These are phyloP conservation scores for Malassezia obtusa DNA, from an alignment of 1,284 basidiomycete species.

Conservation along the genomic window DNA sequence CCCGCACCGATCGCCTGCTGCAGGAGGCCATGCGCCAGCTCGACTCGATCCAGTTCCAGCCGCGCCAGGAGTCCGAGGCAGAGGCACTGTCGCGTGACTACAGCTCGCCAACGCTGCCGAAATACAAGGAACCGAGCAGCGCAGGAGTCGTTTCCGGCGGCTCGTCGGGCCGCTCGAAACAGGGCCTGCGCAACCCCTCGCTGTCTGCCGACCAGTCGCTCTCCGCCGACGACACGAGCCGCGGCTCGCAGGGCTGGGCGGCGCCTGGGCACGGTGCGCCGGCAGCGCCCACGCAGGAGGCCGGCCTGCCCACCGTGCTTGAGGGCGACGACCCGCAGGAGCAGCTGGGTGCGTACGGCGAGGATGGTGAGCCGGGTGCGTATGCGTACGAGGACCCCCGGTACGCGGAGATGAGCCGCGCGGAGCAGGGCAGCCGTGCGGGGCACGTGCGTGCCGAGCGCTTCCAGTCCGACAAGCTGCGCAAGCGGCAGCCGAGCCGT, in stretches of 20 bases:
- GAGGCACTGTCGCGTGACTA: constrained; percentile 1
- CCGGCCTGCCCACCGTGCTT: constrained; percentile 11
- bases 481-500: too few relatives aligned
- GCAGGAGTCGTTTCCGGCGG: too few relatives aligned
- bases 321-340: background rate
- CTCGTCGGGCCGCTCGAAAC: too few relatives aligned
- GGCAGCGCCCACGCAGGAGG: background rate
- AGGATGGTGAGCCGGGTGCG: background rate
- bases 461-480: too few relatives aligned
- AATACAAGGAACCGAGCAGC: background rate
- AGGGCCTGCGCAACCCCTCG: background rate
- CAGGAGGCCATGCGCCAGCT: constrained; percentile 17
- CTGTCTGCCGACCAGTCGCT: background rate
- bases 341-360: background rate
- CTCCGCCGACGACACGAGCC: constrained; percentile 3
- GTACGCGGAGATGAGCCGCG: background rate
- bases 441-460: too few relatives aligned
- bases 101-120: constrained; percentile 5
- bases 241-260: constrained; percentile 16
- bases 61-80: constrained; percentile 1
- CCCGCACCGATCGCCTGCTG: constrained; percentile 16
- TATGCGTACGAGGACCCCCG: background rate
- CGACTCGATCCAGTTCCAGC: constrained; percentile 15
- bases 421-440: background rate
- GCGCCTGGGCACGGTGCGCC: constrained; percentile 1